Base-by-base conservation (phyloP, 352 stramenopile species). In the Phytophthora ohioensis region DNA sequence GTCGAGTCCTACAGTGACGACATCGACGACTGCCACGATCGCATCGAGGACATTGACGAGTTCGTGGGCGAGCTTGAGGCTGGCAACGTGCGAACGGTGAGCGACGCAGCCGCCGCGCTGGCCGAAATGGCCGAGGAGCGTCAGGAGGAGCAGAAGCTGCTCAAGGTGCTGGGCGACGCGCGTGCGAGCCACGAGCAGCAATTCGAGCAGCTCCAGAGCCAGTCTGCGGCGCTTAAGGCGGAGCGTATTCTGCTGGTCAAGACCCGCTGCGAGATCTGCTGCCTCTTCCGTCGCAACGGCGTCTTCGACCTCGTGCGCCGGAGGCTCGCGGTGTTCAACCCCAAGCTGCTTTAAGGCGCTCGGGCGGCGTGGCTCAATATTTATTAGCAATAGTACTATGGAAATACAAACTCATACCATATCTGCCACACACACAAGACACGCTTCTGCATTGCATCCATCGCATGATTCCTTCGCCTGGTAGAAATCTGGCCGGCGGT, bases 21-120 rank as follows among this genome's bases (percentile, higher is more conserved):
- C 71, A 75, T 83, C 30, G 73, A 79, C 48, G 76, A 81, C 64
- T 83, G 76, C 52, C 61, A 73, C 66, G 76, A 83, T 39, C 69
- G 76, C 36, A 70, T 83, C 31, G 76, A 74, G 42, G 76, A 83
- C 57, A 83, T 83, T 11, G 70, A 83, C 52, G 73, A 81, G 55
- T 81, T 83, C 41, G 66, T 83, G 58, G 65, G 66, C 35, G 76
- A 83, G 51, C 57, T 83, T 13, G 38, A 70, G 35, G 69, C 66
- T 11, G 76, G 73, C 30, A 78, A 62, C 47, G 70, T 83, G 9
- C 57, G 51, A 38, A 79, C 73, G 3, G 76, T 83, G 21, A 73
- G 58, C 47, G 70, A 81, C 59, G 66, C 79, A 30, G 57, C 61
- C 1, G 62, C 69, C 3, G 73, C 76, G 36, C 63, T 81, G 3